Evolutionary conservation across 495 filamentous ascomycete species (phyloP), one percentile per base, ranked within the genome.

Genomic region (Aspergillus ostianus): DNA sequence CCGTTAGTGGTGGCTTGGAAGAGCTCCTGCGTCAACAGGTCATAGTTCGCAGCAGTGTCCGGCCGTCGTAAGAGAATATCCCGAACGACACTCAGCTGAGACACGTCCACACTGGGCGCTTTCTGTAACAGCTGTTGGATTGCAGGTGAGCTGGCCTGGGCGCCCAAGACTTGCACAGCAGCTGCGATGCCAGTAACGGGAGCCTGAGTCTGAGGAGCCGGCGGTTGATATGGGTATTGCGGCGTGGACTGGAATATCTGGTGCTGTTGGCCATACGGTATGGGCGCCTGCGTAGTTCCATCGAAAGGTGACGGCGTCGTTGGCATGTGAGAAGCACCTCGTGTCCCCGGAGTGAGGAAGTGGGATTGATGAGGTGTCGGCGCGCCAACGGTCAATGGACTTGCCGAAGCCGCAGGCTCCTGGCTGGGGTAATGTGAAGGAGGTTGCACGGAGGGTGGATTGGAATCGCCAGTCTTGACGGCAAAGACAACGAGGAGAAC

Each of bases 401-500:
- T 83, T 10, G 72, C 73, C 52, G 71, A 68, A 41, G 68, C 62
- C 13, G 59, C 57, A 1, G 74, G 72, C 58, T 77, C 73, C 57
- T 76, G 72, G 58, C 71, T 77, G 26, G 67, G 68, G 54, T 68
- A 78, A 52, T 70, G 74, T 19, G 77, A 76, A n/a, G 77, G 70
- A 32, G 80, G 73, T 65, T 78, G 69, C 44, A 79, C 67, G 48
- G 84, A 77, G 26, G 74, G 57, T 52, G 78, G 63, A 63, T 75
- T 71, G 6, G 75, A 77, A 8, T 78, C 75, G 45, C 72, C 59
- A 0, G 72, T 80, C 52, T 89, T 84, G 62, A 89, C 85, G 10
- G 94, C 90, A 60, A 95, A 88, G 9, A 89, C 86, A 54, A 89
- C 81, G 17, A 96, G 80, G 26, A 97, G 79, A 71, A 89, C 82